phyloP scores from a whole-genome alignment of 768 basidiomycete genomes.

The Termitomyces sp. region DNA sequence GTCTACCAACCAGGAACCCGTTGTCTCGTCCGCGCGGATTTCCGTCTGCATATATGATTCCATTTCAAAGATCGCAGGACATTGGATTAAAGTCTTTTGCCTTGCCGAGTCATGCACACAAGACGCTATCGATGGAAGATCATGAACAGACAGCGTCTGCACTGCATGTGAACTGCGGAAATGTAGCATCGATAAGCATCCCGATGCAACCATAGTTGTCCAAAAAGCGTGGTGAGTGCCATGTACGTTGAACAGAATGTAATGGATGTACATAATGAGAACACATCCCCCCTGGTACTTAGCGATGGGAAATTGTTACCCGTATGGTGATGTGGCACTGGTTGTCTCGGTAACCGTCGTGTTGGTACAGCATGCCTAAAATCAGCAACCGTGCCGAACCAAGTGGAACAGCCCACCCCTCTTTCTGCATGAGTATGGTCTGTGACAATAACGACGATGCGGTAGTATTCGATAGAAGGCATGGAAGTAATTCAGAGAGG shows the following conservation, averaged over 20 bases:
- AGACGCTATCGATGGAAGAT: conserved; percentile 7
- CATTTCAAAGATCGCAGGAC: background rate
- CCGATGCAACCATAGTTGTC: background rate
- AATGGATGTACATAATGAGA: too few relatives aligned
- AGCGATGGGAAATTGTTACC: conserved; percentile 1
- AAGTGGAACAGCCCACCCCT: background rate
- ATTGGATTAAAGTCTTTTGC: background rate
- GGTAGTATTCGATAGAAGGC: background rate
- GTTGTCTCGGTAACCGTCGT: conserved; percentile 21
- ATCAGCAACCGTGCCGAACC: conserved; percentile 6
- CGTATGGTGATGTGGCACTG: conserved; percentile 10
- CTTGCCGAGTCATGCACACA: background rate
- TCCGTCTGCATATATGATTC: background rate
- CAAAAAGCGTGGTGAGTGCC: too few relatives aligned
- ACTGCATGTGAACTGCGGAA: background rate
- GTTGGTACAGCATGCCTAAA: conserved; percentile 8
- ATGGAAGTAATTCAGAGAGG: background rate
- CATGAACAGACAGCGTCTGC: background rate
- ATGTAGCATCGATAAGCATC: conserved; percentile 4
- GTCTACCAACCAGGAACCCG: conserved; percentile 12
- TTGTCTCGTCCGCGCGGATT: background rate
- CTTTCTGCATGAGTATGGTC: background rate
- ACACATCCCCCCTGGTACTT: conserved; percentile 10
- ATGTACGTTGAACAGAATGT: background rate
- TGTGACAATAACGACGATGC: background rate